Base-by-base conservation (phyloP, 2,329 filamentous ascomycete genomes). In the Graphiopsis chlorocephala region DNA sequence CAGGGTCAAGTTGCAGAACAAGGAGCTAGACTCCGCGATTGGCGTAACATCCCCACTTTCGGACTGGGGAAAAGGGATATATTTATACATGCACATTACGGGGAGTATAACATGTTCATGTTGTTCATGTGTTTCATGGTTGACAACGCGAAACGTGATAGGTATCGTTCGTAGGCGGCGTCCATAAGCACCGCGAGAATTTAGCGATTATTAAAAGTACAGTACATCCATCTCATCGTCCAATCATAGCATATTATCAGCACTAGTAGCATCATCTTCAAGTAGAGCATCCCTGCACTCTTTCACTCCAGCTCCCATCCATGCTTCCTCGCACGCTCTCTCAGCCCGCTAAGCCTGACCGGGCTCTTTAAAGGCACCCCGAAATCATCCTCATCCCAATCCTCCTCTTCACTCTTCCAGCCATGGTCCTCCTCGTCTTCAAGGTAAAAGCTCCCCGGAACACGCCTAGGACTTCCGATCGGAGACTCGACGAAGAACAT, bases 381-480 rank as follows among this genome's bases (percentile, higher is more conserved):
- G 73, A 81, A 86, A 66, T 88, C 86, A 67, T 89, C 85, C 67
- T 69, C 69, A 14, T 71, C 71, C 62, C 64, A 66, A 6, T 64
- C 68, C 68, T 62, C 67, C 14, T 68, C 68, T 20, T 66, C 62
- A 12, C 65, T 67, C 14, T 68, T 65, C 28, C 82, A 83, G 78
- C 81, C 84, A 17, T 76, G 72, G 38, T 75, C 74, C 25, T 69
- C 70, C 14, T 83, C 83, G 48, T 88, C 85, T 42, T 83, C 81
- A 82, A 76, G 65, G 57, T 73, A 61, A 86, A 81, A 69, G 85
- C 78, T 67, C 85, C 90, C 72, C 85, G 80, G 88, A 84, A 87
- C 78, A 86, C 83, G 20, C 85, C 86, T 31, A 82, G 82, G 67
- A 58, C 71, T 68, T 4, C 69, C 70, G 31, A 64, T 70, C 35